Evolutionary conservation across 2,329 filamentous ascomycete genomes (phyloP).

Genomic region (Chaetothyriales sp.): DNA sequence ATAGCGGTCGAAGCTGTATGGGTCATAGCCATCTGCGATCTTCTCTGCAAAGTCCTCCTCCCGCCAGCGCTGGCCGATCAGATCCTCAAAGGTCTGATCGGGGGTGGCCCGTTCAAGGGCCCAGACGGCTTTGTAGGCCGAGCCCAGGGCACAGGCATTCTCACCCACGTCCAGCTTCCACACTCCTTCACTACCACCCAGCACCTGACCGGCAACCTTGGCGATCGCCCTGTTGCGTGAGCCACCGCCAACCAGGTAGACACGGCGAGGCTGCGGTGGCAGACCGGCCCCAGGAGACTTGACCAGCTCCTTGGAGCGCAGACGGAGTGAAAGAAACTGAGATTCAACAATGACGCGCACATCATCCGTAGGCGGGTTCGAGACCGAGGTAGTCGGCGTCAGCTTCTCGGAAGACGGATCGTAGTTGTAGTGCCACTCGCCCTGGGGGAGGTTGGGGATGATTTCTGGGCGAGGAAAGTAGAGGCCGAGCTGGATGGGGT

Average conservation of each 20-base stretch:
- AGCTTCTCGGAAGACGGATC: conserved; percentile 33
- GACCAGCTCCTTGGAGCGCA: conserved; percentile 68
- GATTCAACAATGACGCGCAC: conserved; percentile 80
- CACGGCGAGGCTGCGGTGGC: conserved; percentile 69
- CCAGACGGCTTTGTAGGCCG: conserved; percentile 94
- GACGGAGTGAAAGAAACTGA: conserved; percentile 80
- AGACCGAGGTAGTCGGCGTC: conserved; percentile 38
- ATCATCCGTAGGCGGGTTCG: conserved; percentile 51
- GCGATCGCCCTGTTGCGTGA: conserved; percentile 82
- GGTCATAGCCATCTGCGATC: conserved; percentile 66
- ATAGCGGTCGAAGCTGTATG: conserved; percentile 62
- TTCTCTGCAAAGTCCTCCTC: conserved; percentile 70
- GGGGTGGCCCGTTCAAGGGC: conserved; percentile 50
- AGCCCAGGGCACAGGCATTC: conserved; percentile 85
- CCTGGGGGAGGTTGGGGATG: conserved; percentile 74
- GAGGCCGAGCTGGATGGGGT: conserved; percentile 69
- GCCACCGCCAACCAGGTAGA: conserved; percentile 90
- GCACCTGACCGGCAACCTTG: conserved; percentile 66
- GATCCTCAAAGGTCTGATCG: conserved; percentile 70
- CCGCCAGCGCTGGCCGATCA: conserved; percentile 71
- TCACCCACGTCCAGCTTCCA: conserved; percentile 89
- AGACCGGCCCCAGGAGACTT: conserved; percentile 38
- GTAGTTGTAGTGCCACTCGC: conserved; percentile 71
- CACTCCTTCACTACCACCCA: conserved; percentile 78
- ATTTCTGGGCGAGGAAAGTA: conserved; percentile 94